These are phyloP conservation scores for Gonapodya sp. DNA, from an alignment of 192 early-diverging fungal species.

Conservation along the genomic window DNA sequence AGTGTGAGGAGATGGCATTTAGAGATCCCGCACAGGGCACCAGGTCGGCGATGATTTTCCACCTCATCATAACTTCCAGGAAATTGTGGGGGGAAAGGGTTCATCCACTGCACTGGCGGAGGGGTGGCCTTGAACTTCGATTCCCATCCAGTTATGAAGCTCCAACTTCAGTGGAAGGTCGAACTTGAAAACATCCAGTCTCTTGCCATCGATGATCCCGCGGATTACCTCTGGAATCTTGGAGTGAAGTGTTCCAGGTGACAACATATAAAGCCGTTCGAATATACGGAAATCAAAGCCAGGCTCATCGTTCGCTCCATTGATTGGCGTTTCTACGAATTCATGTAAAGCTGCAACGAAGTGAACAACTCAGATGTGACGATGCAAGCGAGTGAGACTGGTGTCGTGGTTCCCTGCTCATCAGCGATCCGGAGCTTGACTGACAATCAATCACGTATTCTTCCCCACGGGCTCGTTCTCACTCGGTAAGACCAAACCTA, in stretches of 20 bases:
- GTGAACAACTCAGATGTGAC: background rate
- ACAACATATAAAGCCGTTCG: too few relatives aligned
- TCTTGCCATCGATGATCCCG: background rate
- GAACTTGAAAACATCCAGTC: background rate
- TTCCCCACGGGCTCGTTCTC: too few relatives aligned
- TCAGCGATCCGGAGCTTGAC: background rate
- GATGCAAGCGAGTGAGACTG: background rate
- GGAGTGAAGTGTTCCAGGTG: background rate
- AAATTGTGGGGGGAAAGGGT: too few relatives aligned
- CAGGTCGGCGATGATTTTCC: too few relatives aligned
- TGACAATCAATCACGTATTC: background rate
- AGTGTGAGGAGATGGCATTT: too few relatives aligned
- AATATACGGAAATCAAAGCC: too few relatives aligned
- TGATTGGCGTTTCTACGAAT: background rate
- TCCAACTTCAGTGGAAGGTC: background rate
- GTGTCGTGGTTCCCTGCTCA: background rate
- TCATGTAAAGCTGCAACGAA: background rate
- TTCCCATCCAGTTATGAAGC: background rate
- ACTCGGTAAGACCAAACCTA: background rate
- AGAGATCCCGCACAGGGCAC: too few relatives aligned
- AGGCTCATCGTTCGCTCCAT: background rate
- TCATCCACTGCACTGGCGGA: too few relatives aligned
- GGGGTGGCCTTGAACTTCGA: too few relatives aligned
- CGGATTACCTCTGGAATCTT: background rate
- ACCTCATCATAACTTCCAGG: too few relatives aligned